Evolutionary conservation across 176 grass and related monocot species (phyloP).

Genomic region (Triticum timopheevii): DNA sequence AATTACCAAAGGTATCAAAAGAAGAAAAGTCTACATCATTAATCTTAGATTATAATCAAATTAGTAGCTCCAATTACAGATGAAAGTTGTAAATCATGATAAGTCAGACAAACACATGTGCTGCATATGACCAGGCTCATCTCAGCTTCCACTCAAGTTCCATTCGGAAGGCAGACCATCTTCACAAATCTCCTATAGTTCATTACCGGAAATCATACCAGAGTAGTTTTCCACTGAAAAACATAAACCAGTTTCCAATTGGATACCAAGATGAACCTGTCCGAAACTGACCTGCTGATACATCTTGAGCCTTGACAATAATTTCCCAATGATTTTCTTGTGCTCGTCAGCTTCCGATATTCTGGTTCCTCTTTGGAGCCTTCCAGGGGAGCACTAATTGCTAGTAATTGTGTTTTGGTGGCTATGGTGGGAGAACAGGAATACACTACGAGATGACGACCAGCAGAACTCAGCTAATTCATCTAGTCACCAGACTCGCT

Average conservation of each 20-base stretch:
- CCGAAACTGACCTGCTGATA: conserved; percentile 16
- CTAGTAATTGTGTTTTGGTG: conserved; percentile 15
- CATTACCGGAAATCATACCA: conserved; percentile 3
- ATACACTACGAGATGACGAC: not conserved
- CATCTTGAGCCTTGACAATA: not conserved
- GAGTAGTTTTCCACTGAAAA: not conserved
- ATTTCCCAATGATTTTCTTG: not conserved
- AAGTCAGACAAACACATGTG: not conserved
- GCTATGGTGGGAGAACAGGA: not conserved
- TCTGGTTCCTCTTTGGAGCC: conserved; percentile 1
- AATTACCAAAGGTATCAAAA: not conserved
- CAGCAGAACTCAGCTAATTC: not conserved
- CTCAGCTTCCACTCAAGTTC: not conserved
- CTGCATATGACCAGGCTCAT: not conserved
- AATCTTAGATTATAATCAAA: conserved; percentile 5
- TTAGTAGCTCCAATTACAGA: not conserved
- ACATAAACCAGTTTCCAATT: conserved; percentile 15
- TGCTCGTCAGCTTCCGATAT: not conserved
- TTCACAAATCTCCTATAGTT: not conserved
- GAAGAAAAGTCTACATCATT: not conserved
- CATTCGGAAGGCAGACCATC: not conserved
- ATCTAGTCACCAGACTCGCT: not conserved
- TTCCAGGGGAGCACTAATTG: not conserved
- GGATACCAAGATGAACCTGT: conserved; percentile 7
- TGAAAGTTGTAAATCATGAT: conserved; percentile 16